Evolutionary conservation across 352 stramenopile species (phyloP), one percentile per base, ranked within the genome.

Genomic region (Aphanomyces euteiches): DNA sequence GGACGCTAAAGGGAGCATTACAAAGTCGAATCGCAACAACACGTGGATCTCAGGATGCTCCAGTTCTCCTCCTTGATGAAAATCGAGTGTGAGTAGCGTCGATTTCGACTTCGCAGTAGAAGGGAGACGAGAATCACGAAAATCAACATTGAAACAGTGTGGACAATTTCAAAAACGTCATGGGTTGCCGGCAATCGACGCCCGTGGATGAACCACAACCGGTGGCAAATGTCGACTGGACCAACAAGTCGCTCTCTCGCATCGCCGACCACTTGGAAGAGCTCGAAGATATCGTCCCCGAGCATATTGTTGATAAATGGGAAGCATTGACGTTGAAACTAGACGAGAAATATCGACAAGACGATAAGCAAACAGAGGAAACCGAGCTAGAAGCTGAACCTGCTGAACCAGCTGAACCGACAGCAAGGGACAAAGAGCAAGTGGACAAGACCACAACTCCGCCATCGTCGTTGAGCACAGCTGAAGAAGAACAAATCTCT

Each of bases 281-380:
- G n/a, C 45, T 53, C 45, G n/a, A 53, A 53, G 45, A 53, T 53
- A 19, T 19, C n/a, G 45, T 53, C 13, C 45, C 45, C 45, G 45
- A 53, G 13, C 13, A 53, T n/a, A 19, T 53, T 2, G 45, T 53
- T 19, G 45, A 53, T 19, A 53, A 53, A 19, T 53, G 45, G 45
- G 45, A 19, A 53, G 13, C 13, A 19, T 19, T 53, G n/a, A 19
- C n/a, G 13, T 15, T n/a, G 45, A 15, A 53, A 53, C 45, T 53
- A n/a, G 45, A n/a, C 2, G 45, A 15, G 45, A 53, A 53, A 53
- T 15, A 19, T 19, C 13, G n/a, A 53, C 13, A 1, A 53, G n/a
- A 53, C 45, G 45, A 28, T 28, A 2, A 28, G 2, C 28, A 28
- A 28, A 28, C 28, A 28, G 28, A 28, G 28, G 28, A 28, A 28